Conservation (phyloP, 2,329 filamentous ascomycete genomes). For the Cladosporium sp. region DNA sequence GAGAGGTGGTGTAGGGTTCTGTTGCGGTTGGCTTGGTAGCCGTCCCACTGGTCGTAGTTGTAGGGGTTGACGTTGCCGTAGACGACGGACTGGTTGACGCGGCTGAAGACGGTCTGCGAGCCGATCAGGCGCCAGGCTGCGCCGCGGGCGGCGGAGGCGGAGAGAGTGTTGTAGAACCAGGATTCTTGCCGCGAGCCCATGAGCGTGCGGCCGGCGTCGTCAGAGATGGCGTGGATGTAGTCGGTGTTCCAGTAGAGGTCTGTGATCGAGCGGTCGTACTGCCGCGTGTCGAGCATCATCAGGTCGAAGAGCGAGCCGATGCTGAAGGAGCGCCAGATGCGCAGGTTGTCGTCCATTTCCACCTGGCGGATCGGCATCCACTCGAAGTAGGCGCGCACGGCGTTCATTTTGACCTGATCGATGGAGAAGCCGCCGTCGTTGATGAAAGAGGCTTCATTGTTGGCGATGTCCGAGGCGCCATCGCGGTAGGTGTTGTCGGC, state of each 20-base stretch:
- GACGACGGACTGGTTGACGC: conserved; percentile 47
- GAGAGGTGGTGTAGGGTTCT: conserved; percentile 62
- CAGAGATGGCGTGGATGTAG: conserved; percentile 30
- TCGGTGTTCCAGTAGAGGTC: conserved; percentile 56
- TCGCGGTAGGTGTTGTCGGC: conserved; percentile 46
- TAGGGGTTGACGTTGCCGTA: conserved; percentile 41
- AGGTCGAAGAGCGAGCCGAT: conserved; percentile 45
- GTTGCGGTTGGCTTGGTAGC: conserved; percentile 68
- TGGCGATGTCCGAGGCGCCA: conserved; percentile 42
- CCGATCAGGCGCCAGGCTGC: conserved; percentile 70
- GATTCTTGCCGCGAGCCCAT: conserved; percentile 32
- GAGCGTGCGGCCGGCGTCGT: conserved; percentile 32
- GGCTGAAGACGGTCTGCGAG: conserved; percentile 66
- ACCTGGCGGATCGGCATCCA: conserved; percentile 48
- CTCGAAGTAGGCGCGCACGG: conserved; percentile 45
- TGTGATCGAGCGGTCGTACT: conserved; percentile 47
- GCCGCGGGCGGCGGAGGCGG: conserved; percentile 52
- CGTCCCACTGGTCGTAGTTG: conserved; percentile 61
- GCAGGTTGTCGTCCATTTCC: conserved; percentile 46
- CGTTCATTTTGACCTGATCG: conserved; percentile 50
- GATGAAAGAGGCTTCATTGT: conserved; percentile 46
- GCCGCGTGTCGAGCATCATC: conserved; percentile 46
- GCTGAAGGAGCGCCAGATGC: conserved; percentile 45
- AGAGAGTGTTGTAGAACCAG: conserved; percentile 54
- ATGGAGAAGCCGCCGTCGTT: conserved; percentile 43